Evolutionary conservation across 768 basidiomycete species (phyloP), one percentile per base, ranked within the genome.

Genomic region (Holtermannia corniformis): DNA sequence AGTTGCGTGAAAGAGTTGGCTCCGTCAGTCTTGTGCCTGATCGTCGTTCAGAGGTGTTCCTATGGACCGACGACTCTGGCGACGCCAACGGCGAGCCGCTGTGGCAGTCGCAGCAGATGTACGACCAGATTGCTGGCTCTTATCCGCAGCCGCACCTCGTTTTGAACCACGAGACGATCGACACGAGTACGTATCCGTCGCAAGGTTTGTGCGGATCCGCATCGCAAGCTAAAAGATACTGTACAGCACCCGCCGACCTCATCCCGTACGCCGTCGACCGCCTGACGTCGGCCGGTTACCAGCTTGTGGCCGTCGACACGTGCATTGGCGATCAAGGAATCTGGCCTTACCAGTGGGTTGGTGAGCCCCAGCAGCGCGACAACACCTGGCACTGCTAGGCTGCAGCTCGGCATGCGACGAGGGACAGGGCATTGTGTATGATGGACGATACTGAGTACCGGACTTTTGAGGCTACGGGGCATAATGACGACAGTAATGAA

Each of bases 231-330:
- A 37, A 37, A 16, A 37, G n/a, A n/a, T n/a, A n/a, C n/a, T 37
- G 32, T 16, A 50, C 51, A 58, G 62, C 67, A 19, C 51, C 61
- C 11, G 47, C 47, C 28, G 47, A 66, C 7, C 66, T 72, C 47
- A 32, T 68, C 11, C 68, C 68, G 1, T 59, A 61, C 52, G 63
- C 57, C 11, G 54, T 70, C 5, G 25, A 40, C 24, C 27, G 44
- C 16, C 59, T 71, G 13, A 48, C 58, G 20, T 32, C 40, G 22
- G 56, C 54, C 3, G 67, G 68, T 0, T 71, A 68, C 48, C 47
- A 66, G 48, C 56, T 72, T 42, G 70, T 71, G 10, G 58, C 72
- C 20, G 67, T 70, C 21, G 67, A 73, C 41, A 68, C 70, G 14
- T 73, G 72, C 44, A 55, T 73, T 14, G 72, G 71, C n/a, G n/a